Evolutionary conservation across 345 rosid genomes (phyloP).

Genomic region (Euphorbia peplus): DNA sequence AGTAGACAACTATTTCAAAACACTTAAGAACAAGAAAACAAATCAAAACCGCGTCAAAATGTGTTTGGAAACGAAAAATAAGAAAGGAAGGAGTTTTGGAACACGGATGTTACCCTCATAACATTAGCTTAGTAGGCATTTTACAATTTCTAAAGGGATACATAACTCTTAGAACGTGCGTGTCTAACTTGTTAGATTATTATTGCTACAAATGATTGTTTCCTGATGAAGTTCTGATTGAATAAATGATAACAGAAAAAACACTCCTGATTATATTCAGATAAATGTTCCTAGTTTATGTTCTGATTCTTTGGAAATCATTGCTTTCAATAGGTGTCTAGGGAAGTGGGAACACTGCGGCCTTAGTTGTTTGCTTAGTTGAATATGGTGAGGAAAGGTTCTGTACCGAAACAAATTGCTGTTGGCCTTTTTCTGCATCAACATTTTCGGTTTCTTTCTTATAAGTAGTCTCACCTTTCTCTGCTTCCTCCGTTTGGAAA

Average conservation of each 20-base stretch:
- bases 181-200: constrained; percentile 1
- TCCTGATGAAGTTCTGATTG: too few species aligned
- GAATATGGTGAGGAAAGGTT: not conserved
- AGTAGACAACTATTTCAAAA: too few species aligned
- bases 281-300: not conserved
- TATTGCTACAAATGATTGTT: not conserved
- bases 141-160: too few species aligned
- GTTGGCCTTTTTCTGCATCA: constrained; percentile 3
- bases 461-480: constrained; percentile 12
- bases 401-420: constrained; percentile 4
- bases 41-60: too few species aligned
- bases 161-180: too few species aligned
- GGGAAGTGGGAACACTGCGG: constrained; percentile 19
- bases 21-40: too few species aligned
- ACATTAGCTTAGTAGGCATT: not conserved
- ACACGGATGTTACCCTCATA: too few species aligned
- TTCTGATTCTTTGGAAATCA: constrained; percentile 9
- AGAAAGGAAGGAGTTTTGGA: too few species aligned
- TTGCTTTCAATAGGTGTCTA: constrained; percentile 25
- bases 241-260: not conserved
- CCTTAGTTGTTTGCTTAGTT: constrained; percentile 8
- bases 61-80: too few species aligned
- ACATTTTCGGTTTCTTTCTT: constrained; percentile 9
- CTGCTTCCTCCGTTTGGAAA: constrained; percentile 27
- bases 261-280: not conserved